phyloP scores from a whole-genome alignment of 2,329 filamentous ascomycete species.

The Ascochyta viciae-villosae region DNA sequence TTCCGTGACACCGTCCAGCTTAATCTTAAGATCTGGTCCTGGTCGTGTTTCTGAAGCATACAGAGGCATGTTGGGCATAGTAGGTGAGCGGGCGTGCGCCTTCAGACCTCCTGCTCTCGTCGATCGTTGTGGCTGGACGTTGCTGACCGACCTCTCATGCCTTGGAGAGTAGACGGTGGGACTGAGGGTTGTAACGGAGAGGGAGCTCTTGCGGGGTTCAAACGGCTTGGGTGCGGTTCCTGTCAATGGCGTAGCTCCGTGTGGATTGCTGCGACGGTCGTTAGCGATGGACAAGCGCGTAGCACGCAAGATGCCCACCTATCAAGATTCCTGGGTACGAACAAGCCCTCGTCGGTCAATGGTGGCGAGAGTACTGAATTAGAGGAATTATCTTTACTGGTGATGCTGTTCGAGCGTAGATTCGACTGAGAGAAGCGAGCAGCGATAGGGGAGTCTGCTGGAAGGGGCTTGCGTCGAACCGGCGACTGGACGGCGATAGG shows the following conservation, averaged over 20 bases:
- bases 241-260: constrained; percentile 42
- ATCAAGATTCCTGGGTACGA: constrained; percentile 49
- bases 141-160: constrained; percentile 49
- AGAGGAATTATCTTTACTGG: constrained; percentile 29
- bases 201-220: constrained; percentile 31
- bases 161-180: constrained; percentile 26
- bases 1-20: constrained; percentile 47
- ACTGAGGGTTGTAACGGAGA: constrained; percentile 24
- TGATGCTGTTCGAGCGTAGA: constrained; percentile 52
- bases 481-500: constrained; percentile 47
- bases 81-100: constrained; percentile 44
- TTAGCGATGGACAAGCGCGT: constrained; percentile 23
- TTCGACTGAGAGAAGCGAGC: constrained; percentile 52
- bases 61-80: constrained; percentile 49
- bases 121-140: constrained; percentile 37
- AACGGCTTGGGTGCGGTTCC: constrained; percentile 35
- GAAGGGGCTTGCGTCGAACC: constrained; percentile 63
- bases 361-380: constrained; percentile 41
- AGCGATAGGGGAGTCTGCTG: constrained; percentile 58
- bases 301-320: constrained; percentile 37
- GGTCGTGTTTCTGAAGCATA: constrained; percentile 37
- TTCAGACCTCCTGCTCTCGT: constrained; percentile 38
- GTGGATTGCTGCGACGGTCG: constrained; percentile 40
- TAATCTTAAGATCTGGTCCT: constrained; percentile 41
- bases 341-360: constrained; percentile 42